Evolutionary conservation across 192 early-diverging fungal genomes (phyloP), one percentile per base, ranked within the genome.

Genomic region (Entomortierella beljakovae): DNA sequence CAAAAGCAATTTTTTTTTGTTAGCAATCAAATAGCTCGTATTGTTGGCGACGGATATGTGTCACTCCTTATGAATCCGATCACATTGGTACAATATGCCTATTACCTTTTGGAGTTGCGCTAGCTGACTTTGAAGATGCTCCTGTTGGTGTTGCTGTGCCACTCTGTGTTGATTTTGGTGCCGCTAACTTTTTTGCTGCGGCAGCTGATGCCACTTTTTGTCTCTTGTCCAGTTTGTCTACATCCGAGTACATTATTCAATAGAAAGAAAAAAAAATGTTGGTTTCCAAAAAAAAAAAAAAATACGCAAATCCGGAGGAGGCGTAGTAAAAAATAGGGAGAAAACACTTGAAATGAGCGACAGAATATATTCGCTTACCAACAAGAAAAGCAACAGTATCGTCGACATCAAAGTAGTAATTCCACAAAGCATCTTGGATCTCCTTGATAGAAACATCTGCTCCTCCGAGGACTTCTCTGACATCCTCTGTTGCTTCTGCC

Each of bases 401-500:
- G 35, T 88, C 83, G 18, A 81, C 76, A 66, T 96, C 90, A 79
- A 92, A 92, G 68, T 91, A 92, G 58, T 90, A 88, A 67, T 92
- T 82, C 87, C 90, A 90, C 56, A 96, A 81, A 26, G 91, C 81
- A 53, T 90, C 87, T 68, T 87, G 86, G 20, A 96, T 94, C 54
- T 92, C 89, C 46, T 83, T 75, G 64, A 88, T 85, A 22, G 86
- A 66, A 16, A 96, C 70, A 7, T 83, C 82, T 22, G 83, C 74
- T 0, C 75, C 62, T 23, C 92, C 94, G 16, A 95, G 80, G 26
- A 92, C 80, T 16, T 57, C 67, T 70, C 80, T 85, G 29, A 95
- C 88, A 23, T 90, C 80, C 43, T 83, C 81, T 37, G 88, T 70
- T 10, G 91, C 89, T 15, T 84, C 83, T 5, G 84, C 74, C 65